Percentiles rank a stretch among this genome's conserved stretches.
These are phyloP conservation scores for Lentinula sp. DNA, from an alignment of 768 basidiomycete species.

Conservation along the genomic window DNA sequence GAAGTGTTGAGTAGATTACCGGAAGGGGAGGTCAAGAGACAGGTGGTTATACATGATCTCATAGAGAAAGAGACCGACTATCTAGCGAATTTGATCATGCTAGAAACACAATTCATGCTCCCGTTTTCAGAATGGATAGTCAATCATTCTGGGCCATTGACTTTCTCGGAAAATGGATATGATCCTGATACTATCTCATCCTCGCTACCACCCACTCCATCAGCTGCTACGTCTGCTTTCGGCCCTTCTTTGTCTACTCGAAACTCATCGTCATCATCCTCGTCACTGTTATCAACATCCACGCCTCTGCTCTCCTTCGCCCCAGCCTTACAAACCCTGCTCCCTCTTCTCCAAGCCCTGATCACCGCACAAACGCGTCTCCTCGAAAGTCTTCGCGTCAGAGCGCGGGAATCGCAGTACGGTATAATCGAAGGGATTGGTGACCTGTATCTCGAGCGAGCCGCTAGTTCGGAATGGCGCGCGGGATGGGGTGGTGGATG, in stretches of 20 bases:
- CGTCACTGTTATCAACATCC: constrained; percentile 25
- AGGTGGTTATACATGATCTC: constrained; percentile 57
- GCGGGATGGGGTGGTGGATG: not conserved
- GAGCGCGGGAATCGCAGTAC: constrained; percentile 72
- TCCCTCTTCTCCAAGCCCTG: not conserved
- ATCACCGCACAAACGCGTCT: constrained; percentile 59
- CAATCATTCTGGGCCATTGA: constrained; percentile 14
- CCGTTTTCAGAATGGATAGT: constrained; percentile 17
- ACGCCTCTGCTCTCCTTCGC: not conserved
- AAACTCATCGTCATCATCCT: constrained; percentile 55
- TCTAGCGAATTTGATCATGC: constrained; percentile 75
- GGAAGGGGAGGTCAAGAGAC: constrained; percentile 73
- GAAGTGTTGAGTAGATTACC: constrained; percentile 44
- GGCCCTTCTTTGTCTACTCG: not conserved
- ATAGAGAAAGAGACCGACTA: constrained; percentile 88
- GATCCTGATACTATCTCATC: not conserved
- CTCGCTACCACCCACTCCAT: not conserved
- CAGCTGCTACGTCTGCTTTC: not conserved
- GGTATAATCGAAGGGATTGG: constrained; percentile 83
- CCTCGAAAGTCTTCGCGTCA: constrained; percentile 77
- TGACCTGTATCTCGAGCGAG: constrained; percentile 82
- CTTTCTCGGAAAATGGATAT: not conserved
- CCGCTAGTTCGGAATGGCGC: constrained; percentile 67
- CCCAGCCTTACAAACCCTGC: not conserved
- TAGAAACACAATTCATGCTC: constrained; percentile 60